A percentile compares a stretch with the other conserved stretches of the same genome.
Evolutionary conservation across 345 rosid genomes (phyloP).

Genomic region (Limnanthes douglasii): DNA sequence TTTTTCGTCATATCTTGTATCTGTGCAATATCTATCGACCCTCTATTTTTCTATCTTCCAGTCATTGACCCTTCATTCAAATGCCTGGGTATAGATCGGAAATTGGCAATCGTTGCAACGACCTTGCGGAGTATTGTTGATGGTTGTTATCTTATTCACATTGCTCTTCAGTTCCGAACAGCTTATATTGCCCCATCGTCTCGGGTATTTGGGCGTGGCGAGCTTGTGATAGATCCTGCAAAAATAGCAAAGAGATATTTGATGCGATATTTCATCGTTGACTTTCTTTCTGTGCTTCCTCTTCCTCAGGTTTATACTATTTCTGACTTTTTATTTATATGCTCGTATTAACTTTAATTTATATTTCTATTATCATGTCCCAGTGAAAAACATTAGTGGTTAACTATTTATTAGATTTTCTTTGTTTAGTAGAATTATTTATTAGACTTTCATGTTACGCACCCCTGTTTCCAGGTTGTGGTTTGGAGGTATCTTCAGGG

Average conservation of each 20-base stretch:
- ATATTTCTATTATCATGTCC: too few species aligned
- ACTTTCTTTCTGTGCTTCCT: slow-evolving; percentile 80
- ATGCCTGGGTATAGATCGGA: slow-evolving; percentile 66
- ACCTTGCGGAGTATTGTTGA: slow-evolving; percentile 68
- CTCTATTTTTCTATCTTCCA: slow-evolving; percentile 86
- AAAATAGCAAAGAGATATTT: slow-evolving; percentile 86
- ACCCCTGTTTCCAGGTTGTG: slow-evolving; percentile 36
- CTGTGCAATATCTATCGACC: slow-evolving; percentile 78
- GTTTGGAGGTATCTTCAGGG: slow-evolving; percentile 73
- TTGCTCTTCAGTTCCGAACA: slow-evolving; percentile 90
- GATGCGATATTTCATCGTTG: slow-evolving; percentile 57
- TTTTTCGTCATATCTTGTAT: slow-evolving; percentile 72
- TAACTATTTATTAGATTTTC: slow-evolving; percentile 3
- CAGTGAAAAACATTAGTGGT: background rate
- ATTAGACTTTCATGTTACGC: background rate
- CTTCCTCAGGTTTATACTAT: slow-evolving; percentile 65
- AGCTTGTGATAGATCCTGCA: slow-evolving; percentile 82
- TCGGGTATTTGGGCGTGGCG: slow-evolving; percentile 94
- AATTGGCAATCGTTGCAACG: slow-evolving; percentile 56
- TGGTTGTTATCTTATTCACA: slow-evolving; percentile 75
- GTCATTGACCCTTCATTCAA: slow-evolving; percentile 27
- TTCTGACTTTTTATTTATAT: background rate
- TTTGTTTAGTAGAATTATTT: background rate
- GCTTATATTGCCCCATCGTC: slow-evolving; percentile 97
- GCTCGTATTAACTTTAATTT: too few species aligned